Evolutionary conservation across 139 green algal genomes (phyloP), one percentile per base, ranked within the genome.

Genomic region (Trebouxia sp.): DNA sequence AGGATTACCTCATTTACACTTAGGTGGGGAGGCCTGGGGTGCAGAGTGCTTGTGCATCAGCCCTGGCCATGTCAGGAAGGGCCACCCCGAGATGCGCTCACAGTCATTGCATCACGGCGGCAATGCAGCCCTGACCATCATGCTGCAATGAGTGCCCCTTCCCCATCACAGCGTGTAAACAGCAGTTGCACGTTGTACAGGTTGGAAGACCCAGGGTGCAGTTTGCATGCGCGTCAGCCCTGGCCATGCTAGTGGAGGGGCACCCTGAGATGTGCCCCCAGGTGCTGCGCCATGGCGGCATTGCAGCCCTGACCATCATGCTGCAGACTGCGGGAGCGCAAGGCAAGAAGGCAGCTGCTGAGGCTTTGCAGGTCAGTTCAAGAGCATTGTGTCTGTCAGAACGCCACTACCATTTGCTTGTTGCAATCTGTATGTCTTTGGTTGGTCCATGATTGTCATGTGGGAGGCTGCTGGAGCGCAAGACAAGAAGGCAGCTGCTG

Each of bases 181-280:
- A 50, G 65, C 65, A 75, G 3, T 80, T 53, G 10, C 5, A 0
- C 22, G 26, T 10, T 67, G 14, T 39, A n/a, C 41, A 82, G 77
- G 41, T 24, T 9, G 55, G 48, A 9, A 15, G 38, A 26, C 35
- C 79, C 37, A 41, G 39, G 20, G 79, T 83, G 37, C 35, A 47
- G 37, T 83, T 74, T 79, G 79, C 79, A 12, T 35, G n/a, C 30
- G 79, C 79, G 30, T 53, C 67, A 17, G 67, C 79, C 8, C 35
- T 83, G 62, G 41, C 66, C 10, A 76, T 69, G 66, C 38, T 69
- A 11, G 48, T 72, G 26, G 79, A 83, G 51, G 79, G 79, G 8
- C 47, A 69, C 22, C 48, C 66, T 26, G 66, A 70, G 11, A 38
- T 45, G 11, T 67, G 47, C 32, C 12, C 65, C 47, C 26, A 30